Percentiles rank a stretch among this genome's conserved stretches.
These are phyloP conservation scores for Penicillium taxi DNA, from an alignment of 495 filamentous ascomycete genomes.

Conservation along the genomic window DNA sequence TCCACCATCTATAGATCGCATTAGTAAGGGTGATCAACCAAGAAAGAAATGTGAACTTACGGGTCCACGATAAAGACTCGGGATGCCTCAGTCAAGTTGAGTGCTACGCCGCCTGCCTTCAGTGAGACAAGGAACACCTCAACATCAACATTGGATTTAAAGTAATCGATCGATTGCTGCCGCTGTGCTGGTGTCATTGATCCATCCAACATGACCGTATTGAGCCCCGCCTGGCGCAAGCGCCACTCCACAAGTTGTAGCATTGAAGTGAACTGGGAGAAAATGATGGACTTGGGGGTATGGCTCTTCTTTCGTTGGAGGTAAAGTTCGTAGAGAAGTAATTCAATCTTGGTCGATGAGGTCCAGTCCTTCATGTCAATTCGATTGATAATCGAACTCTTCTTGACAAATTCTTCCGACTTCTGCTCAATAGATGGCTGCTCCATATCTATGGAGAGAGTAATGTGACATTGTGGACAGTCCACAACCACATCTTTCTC, in stretches of 20 bases:
- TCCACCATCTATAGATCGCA: constrained; percentile 70
- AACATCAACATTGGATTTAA: constrained; percentile 88
- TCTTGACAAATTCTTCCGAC: constrained; percentile 76
- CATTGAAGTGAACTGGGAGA: constrained; percentile 67
- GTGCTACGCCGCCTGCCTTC: constrained; percentile 89
- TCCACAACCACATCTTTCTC: constrained; percentile 56
- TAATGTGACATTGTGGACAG: constrained; percentile 88
- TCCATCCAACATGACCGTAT: constrained; percentile 94
- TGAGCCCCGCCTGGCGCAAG: constrained; percentile 86
- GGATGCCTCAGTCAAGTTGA: constrained; percentile 91
- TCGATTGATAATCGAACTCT: constrained; percentile 91
- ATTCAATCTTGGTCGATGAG: constrained; percentile 94
- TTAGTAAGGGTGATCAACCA: constrained; percentile 11
- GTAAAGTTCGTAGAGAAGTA: constrained; percentile 87
- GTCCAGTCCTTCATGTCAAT: constrained; percentile 98
- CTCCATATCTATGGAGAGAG: constrained; percentile 81
- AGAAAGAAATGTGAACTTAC: constrained; percentile 42
- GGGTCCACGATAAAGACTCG: constrained; percentile 94
- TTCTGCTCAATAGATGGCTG: constrained; percentile 88
- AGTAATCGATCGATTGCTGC: constrained; percentile 84
- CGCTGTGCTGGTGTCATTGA: constrained; percentile 91
- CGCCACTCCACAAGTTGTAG: constrained; percentile 87
- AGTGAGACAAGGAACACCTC: constrained; percentile 93
- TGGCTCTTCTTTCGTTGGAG: constrained; percentile 80
- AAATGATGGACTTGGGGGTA: constrained; percentile 79